Conservation (phyloP, 768 basidiomycete species). For the Termitomyces sp. region DNA sequence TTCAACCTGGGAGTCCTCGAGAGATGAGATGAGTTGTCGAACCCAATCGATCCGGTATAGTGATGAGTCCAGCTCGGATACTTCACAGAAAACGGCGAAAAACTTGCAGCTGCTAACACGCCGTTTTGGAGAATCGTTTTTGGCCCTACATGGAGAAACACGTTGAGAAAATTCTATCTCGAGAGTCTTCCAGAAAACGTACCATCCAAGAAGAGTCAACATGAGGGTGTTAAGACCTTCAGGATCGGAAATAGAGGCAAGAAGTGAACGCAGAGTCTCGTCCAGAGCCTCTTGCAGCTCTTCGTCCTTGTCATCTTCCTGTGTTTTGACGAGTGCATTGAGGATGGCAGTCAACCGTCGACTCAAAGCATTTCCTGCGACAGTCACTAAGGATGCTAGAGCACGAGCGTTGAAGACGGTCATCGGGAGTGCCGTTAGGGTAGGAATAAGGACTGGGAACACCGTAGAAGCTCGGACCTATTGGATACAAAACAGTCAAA, state of each 20-base stretch:
- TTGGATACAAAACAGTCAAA: slow-evolving; percentile 2
- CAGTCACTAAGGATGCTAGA: slow-evolving; percentile 84
- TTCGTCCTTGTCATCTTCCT: slow-evolving; percentile 66
- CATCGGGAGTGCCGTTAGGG: slow-evolving; percentile 86
- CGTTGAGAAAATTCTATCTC: background rate
- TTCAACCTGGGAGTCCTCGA: slow-evolving; percentile 72
- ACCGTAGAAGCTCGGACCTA: slow-evolving; percentile 92
- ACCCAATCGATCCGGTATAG: slow-evolving; percentile 94
- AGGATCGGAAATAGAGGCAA: slow-evolving; percentile 75
- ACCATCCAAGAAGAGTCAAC: slow-evolving; percentile 89
- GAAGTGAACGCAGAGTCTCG: slow-evolving; percentile 70
- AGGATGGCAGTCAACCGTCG: slow-evolving; percentile 77
- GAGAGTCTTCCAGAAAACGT: slow-evolving; percentile 21
- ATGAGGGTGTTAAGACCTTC: slow-evolving; percentile 91
- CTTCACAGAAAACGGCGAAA: slow-evolving; percentile 81
- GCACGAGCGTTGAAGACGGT: slow-evolving; percentile 94
- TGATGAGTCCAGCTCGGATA: slow-evolving; percentile 74
- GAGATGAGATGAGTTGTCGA: slow-evolving; percentile 75
- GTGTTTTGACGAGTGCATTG: slow-evolving; percentile 71
- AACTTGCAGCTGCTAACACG: slow-evolving; percentile 77
- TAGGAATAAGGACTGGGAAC: slow-evolving; percentile 96
- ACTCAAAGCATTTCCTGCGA: slow-evolving; percentile 89
- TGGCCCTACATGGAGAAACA: slow-evolving; percentile 56
- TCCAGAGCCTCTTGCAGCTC: slow-evolving; percentile 69
- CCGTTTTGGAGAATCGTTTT: slow-evolving; percentile 62